Percentiles rank a stretch among this genome's conserved stretches.
Conservation (phyloP, 2,329 filamentous ascomycete genomes). For the Microdochium trichocladiopsis region DNA sequence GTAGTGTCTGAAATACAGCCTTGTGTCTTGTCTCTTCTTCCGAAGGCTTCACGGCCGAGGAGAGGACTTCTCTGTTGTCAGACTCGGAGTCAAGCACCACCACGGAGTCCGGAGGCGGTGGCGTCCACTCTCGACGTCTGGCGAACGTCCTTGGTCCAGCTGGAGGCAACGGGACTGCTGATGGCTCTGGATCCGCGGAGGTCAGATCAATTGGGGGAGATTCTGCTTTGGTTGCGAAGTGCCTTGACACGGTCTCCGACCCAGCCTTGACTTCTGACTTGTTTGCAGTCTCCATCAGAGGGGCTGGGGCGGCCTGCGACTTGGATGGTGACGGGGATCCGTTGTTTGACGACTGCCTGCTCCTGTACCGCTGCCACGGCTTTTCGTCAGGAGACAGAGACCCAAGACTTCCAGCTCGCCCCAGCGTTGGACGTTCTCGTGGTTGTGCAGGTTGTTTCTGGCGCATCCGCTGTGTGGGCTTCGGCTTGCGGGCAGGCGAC, state of each 20-base stretch:
- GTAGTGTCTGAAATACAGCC: conserved; percentile 35
- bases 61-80: conserved; percentile 20
- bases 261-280: not conserved
- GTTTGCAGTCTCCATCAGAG: not conserved
- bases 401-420: conserved; percentile 2
- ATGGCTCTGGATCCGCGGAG: not conserved
- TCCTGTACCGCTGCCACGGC: conserved; percentile 27
- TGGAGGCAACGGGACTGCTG: not conserved
- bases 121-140: conserved; percentile 62
- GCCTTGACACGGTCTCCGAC: conserved; percentile 20
- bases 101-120: conserved; percentile 37
- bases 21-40: conserved; percentile 8
- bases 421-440: conserved; percentile 2
- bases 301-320: not conserved
- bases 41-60: conserved; percentile 7
- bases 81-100: conserved; percentile 21
- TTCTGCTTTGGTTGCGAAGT: conserved; percentile 8
- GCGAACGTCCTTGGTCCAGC: conserved; percentile 38
- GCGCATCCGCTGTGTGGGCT: conserved; percentile 5
- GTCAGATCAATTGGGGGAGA: not conserved
- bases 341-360: not conserved
- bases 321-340: not conserved
- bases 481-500: conserved; percentile 13
- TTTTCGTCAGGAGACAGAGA: conserved; percentile 19
- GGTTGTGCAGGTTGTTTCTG: conserved; percentile 5